Evolutionary conservation across 1,139 yeast species (phyloP), one percentile per base, ranked within the genome.

Genomic region (Candida buenavistaensis): DNA sequence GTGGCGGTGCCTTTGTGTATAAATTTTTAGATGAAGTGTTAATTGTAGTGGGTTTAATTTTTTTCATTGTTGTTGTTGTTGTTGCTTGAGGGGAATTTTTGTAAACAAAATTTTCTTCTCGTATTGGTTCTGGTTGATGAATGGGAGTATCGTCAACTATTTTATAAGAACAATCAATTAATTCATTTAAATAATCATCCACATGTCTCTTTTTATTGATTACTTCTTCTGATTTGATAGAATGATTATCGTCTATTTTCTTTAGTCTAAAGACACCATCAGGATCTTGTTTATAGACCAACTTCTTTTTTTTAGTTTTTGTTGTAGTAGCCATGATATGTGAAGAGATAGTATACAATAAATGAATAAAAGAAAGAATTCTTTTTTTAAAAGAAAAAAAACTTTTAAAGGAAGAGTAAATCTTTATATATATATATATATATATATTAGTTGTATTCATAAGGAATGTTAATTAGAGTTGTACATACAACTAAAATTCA

Each of bases 251-350:
- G 43, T 47, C 53, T 3, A 56, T 52, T 40, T 58, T 62, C 39
- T 64, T 64, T 37, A 66, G 50, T n/a, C 72, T 51, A 39, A 64
- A 67, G 5, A 66, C 69, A 3, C 73, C 73, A 43, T 67, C 73
- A 7, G 68, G 59, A 40, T 62, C 71, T 43, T 64, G 70, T 39
- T 61, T 60, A 45, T 67, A 67, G 6, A 66, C 62, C 17, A 66
- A 47, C 44, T 59, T 62, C 38, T 56, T 57, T 20, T 41, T 43
- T 8, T 40, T 37, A 10, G 49, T 45, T 11, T 46, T 40, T 9
- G 50, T 47, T 8, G 51, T 33, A 17, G 33, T 30, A 7, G 46
- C 44, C 46, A 43, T 41, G 14, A 10, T 10, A n/a, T n/a, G n/a
- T n/a, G n/a, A n/a, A n/a, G n/a, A n/a, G n/a, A n/a, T n/a, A n/a